Evolutionary conservation across 257 asterid genomes (phyloP), one percentile per base, ranked within the genome.

Genomic region (Capsicum baccatum): DNA sequence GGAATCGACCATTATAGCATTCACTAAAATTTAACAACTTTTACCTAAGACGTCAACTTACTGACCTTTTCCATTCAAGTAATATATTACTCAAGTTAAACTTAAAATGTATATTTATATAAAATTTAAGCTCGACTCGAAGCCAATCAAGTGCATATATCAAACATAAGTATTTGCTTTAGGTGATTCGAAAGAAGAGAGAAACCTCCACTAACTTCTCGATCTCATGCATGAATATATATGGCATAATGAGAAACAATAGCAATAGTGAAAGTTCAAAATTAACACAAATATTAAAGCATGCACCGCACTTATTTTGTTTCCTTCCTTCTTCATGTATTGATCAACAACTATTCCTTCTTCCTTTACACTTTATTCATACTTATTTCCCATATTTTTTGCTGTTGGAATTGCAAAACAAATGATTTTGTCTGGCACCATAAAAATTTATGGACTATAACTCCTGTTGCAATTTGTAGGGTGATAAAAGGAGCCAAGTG

Each of bases 341-440:
- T 52, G 62, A 52, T 76, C 47, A 76, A 76, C 21, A 74, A 74
- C 44, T 19, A 19, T 76, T 17, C 81, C 10, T 26, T 13, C 14
- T 52, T 13, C 62, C 21, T 52, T 76, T 76, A 15, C 4, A 12
- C 81, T 76, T 76, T 76, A 76, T 50, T 50, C 81, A 76, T 76
- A 76, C 42, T 26, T 50, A 21, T 47, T 76, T 76, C 47, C 81
- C 62, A 50, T 47, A 5, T 52, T 76, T 76, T 76, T 76, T 52
- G 81, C 6, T 76, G 62, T 76, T 52, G 63, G 2, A 76, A 76
- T 76, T 76, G 81, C 62, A 76, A 76, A 21, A 50, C 63, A 54
- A 52, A 76, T 76, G 14, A 76, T 76, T 76, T 76, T 76, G 81
- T 76, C 81, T 76, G 3, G 62, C 60, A 50, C 48, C 81, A 63